Conservation (phyloP, 768 basidiomycete species). For the Vishniacozyma victoriae region DNA sequence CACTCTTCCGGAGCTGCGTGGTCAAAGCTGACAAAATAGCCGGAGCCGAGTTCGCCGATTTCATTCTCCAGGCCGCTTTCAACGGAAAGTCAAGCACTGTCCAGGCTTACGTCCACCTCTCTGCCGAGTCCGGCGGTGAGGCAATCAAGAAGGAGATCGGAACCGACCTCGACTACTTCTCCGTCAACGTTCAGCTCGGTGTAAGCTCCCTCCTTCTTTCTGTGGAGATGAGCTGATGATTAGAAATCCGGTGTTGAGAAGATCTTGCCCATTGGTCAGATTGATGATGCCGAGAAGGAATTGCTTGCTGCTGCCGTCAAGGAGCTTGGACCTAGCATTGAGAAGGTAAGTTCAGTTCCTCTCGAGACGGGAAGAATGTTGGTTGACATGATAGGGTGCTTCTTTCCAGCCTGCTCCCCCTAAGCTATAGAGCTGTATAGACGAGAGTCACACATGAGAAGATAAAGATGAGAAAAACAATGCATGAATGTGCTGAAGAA, state of each 20-base stretch:
- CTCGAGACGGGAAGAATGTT: constrained; percentile 1
- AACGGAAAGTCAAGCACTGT: constrained; percentile 63
- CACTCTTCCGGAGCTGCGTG: background rate
- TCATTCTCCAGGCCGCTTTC: constrained; percentile 57
- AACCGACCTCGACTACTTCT: constrained; percentile 91
- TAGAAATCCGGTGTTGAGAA: constrained; percentile 77
- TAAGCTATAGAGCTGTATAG: constrained; percentile 33
- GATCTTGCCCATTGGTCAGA: constrained; percentile 74
- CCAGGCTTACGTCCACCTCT: constrained; percentile 78
- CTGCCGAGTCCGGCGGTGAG: constrained; percentile 66
- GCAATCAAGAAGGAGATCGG: constrained; percentile 74
- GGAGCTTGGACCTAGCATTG: constrained; percentile 45
- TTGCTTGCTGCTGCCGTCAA: constrained; percentile 60
- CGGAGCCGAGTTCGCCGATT: constrained; percentile 64
- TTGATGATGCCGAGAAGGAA: constrained; percentile 77
- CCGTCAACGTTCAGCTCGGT: constrained; percentile 86
- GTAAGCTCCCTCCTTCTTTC: constrained; percentile 51
- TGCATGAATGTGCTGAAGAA: too few relatives aligned
- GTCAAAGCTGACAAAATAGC: constrained; percentile 45
- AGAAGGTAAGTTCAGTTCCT: constrained; percentile 28
- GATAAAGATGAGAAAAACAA: too few relatives aligned
- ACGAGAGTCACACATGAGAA: too few relatives aligned
- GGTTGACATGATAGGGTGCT: constrained; percentile 14
- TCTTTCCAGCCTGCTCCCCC: constrained; percentile 37
- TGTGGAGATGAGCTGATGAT: background rate